A percentile compares a stretch with the other conserved stretches of the same genome.
phyloP scores from a whole-genome alignment of 306 rosid genomes.

The Citrullus mucosospermus region DNA sequence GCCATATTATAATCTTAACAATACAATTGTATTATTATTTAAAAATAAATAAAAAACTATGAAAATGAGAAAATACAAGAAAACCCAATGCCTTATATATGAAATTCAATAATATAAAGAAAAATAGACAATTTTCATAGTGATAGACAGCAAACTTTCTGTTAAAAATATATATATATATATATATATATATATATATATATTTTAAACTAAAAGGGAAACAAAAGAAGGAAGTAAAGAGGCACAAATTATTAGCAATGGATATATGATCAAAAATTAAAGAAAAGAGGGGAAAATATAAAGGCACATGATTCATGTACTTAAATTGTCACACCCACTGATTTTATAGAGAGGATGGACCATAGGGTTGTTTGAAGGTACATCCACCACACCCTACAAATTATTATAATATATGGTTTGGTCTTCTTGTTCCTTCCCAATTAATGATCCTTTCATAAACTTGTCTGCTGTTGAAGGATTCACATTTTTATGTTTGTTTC shows the following conservation, averaged over 20 bases:
- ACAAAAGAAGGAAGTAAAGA: not conserved
- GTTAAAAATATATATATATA: too few relatives aligned
- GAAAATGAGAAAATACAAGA: not conserved
- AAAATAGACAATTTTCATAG: not conserved
- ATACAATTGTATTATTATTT: not conserved
- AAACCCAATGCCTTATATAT: not conserved
- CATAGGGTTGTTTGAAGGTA: constrained; percentile 4
- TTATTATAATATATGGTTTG: constrained; percentile 6
- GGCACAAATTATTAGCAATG: not conserved
- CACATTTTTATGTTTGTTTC: constrained; percentile 1
- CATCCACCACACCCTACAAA: not conserved
- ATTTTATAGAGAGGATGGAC: not conserved
- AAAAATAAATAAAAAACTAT: not conserved
- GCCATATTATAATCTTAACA: not conserved
- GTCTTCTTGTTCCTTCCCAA: constrained; percentile 8
- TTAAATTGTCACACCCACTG: not conserved
- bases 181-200: too few relatives aligned
- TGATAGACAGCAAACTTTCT: not conserved
- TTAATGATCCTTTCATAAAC: not conserved
- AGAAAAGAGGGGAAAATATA: not conserved
- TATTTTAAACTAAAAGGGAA: not conserved
- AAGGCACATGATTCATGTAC: constrained; percentile 7
- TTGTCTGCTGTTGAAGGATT: not conserved
- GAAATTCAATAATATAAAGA: not conserved
- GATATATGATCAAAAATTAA: not conserved